Base-by-base conservation (phyloP, 441 rosid genomes). In the Hura crepitans region DNA sequence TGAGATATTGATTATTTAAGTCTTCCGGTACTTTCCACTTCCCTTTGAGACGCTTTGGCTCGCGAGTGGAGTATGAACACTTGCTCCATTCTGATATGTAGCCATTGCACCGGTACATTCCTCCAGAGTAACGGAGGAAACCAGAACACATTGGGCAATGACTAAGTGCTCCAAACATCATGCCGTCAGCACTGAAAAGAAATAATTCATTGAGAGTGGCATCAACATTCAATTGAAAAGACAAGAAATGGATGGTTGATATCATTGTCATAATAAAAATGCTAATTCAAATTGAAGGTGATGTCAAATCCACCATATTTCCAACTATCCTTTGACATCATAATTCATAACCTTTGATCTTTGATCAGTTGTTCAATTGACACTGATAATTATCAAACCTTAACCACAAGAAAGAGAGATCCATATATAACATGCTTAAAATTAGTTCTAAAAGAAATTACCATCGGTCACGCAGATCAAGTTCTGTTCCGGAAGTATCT, bases 81-180 rank as follows among this genome's bases (percentile, higher is more conserved):
- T 90, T 95, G 84, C 95, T 95, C 97, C 98, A 95, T 77, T 80
- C 99, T 13, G 97, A 88, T 39, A 84, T 68, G 77, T 78, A 87
- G 23, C 98, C 97, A 72, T 57, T 68, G 80, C 99, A 95, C 60
- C 81, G 81, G 74, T 90, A 92, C 72, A 80, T 42, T 81, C 93
- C 93, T 73, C 99, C 97, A 63, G 89, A 88, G 81, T 76, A 91
- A 56, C 75, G 84, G 81, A 95, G 89, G 66, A 79, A 75, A 73
- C 95, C 83, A 65, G 92, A 82, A 83, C 98, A 95, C 47, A 86
- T 63, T 12, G 90, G 89, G 82, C 98, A 95, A 57, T 51, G 72
- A 61, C 81, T 85, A 70, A 95, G 97, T 66, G 87, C 87, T 80
- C 97, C 99, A 84, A 92, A 91, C 82, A 91, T 78, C 98, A 95